phyloP scores from a whole-genome alignment of 768 basidiomycete species.

The Trametes punicea region DNA sequence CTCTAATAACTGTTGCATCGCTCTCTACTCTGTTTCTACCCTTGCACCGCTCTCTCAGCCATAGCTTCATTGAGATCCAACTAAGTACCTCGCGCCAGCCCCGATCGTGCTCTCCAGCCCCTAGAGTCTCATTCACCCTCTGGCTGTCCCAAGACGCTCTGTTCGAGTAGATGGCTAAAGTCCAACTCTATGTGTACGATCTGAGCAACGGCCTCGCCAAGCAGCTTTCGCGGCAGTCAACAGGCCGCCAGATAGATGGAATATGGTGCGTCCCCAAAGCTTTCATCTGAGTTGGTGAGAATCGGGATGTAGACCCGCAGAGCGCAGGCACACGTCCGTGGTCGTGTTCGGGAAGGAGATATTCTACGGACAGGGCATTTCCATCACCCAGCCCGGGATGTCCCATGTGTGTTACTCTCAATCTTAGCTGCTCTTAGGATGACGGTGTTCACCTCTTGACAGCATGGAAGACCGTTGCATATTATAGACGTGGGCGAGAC shows the following conservation, averaged over 20 bases:
- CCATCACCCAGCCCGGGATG: conserved; percentile 63
- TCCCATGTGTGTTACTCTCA: conserved; percentile 62
- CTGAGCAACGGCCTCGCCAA: conserved; percentile 84
- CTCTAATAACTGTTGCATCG: too few species aligned
- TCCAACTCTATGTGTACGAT: conserved; percentile 89
- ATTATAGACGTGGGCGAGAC: conserved; percentile 77
- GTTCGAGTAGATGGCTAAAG: conserved; percentile 36
- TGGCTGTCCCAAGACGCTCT: neutral
- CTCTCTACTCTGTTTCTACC: too few species aligned
- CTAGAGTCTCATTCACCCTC: neutral
- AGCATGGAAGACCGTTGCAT: conserved; percentile 77
- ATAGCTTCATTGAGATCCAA: too few species aligned
- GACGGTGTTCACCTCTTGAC: neutral
- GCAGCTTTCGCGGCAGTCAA: conserved; percentile 73
- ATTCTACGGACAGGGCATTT: conserved; percentile 89
- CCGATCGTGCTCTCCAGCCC: neutral
- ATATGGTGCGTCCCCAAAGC: conserved; percentile 63
- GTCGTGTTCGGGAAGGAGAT: conserved; percentile 84
- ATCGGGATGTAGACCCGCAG: conserved; percentile 3
- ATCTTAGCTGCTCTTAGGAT: too few species aligned
- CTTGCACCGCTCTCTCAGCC: too few species aligned
- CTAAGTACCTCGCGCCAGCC: too few species aligned
- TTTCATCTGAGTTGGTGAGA: neutral
- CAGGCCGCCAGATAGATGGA: conserved; percentile 88
- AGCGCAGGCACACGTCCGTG: conserved; percentile 83